Evolutionary conservation across 2,329 filamentous ascomycete genomes (phyloP).

Genomic region (Stagonosporopsis tanaceti): DNA sequence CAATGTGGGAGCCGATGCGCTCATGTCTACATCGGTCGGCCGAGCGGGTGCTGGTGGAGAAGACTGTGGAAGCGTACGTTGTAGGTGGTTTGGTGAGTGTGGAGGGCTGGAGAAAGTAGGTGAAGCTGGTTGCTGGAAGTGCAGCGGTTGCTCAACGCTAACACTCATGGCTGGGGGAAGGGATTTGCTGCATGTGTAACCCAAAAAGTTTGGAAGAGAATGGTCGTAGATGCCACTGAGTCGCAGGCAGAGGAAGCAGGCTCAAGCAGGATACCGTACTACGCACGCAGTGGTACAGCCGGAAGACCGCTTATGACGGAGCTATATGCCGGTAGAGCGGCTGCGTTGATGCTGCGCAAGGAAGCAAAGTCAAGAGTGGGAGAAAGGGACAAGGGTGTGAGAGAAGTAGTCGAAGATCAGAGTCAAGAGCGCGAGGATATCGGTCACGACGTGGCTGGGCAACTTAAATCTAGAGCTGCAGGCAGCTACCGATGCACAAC

Average conservation of each 20-base stretch:
- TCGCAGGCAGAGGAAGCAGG: not conserved
- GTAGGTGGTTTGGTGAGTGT: conserved; percentile 40
- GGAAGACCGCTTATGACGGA: conserved; percentile 1
- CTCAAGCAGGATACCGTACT: not conserved
- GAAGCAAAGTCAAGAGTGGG: not conserved
- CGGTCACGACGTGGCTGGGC: conserved; percentile 33
- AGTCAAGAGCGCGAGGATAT: conserved; percentile 1
- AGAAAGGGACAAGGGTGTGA: not conserved
- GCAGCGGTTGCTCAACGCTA: conserved; percentile 49
- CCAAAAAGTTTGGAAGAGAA: not conserved
- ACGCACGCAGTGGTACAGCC: not conserved
- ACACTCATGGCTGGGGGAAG: conserved; percentile 48
- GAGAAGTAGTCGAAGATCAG: not conserved
- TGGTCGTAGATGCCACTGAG: not conserved
- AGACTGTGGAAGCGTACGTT: conserved; percentile 38
- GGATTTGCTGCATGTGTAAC: conserved; percentile 16
- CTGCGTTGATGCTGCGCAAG: conserved; percentile 2
- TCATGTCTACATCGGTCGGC: conserved; percentile 45
- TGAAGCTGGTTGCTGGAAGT: conserved; percentile 48
- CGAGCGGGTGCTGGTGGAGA: conserved; percentile 35
- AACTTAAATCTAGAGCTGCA: conserved; percentile 31
- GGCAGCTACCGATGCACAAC: conserved; percentile 28
- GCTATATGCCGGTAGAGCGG: conserved; percentile 1
- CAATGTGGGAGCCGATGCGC: conserved; percentile 41
- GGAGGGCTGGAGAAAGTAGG: conserved; percentile 44